phyloP scores from a whole-genome alignment of 2,329 filamentous ascomycete species.

The Colletotrichum sp. region DNA sequence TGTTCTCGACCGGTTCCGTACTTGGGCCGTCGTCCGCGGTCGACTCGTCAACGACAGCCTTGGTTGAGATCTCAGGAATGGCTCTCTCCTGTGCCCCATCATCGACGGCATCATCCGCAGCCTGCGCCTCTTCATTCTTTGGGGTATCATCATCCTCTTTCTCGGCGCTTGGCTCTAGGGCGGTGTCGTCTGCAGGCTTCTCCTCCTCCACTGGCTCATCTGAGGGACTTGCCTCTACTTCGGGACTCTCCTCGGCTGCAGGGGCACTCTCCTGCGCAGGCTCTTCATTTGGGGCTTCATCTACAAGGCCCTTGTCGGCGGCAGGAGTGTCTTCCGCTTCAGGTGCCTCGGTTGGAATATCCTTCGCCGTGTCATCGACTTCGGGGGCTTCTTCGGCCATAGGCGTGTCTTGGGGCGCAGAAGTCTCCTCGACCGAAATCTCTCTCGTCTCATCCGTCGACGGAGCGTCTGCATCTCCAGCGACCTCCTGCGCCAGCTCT shows the following conservation, averaged over 20 bases:
- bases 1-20: background rate
- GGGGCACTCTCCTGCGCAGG: background rate
- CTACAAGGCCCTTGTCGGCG: background rate
- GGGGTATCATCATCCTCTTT: constrained; percentile 13
- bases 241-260: background rate
- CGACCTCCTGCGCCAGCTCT: background rate
- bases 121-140: background rate
- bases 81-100: background rate
- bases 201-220: background rate
- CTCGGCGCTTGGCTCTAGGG: background rate
- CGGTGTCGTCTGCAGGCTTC: background rate
- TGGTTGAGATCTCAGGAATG: background rate
- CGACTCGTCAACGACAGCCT: background rate
- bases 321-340: background rate
- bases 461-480: background rate
- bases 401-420: background rate
- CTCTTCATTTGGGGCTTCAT: background rate
- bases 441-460: background rate
- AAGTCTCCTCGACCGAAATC: background rate
- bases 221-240: background rate
- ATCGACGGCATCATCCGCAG: background rate
- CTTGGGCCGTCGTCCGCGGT: background rate
- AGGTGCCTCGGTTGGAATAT: background rate
- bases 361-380: background rate
- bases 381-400: background rate